Conservation (phyloP, 805 yeast species). For the Sugiyamaella smithiae region DNA sequence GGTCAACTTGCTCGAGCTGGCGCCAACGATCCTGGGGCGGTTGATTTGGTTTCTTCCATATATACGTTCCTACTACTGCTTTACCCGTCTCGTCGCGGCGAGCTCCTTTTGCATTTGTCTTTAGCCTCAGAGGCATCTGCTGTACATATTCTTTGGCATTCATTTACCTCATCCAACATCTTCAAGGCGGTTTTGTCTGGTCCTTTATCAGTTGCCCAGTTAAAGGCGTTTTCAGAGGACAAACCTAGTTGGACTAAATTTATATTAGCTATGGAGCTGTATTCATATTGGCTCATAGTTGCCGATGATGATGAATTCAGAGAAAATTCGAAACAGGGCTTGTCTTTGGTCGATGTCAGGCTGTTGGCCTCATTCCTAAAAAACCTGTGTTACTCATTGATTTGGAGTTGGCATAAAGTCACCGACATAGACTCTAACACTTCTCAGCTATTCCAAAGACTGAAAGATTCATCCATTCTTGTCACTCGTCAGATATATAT, state of each 20-base stretch:
- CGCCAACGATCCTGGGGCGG: not conserved
- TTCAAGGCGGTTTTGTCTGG: conserved; percentile 9
- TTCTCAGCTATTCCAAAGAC: conserved; percentile 11
- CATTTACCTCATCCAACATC: conserved; percentile 14
- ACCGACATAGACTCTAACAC: not conserved
- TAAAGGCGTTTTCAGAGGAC: not conserved
- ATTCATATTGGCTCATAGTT: conserved; percentile 64
- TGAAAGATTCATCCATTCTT: conserved; percentile 43
- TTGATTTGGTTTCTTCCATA: conserved; percentile 20
- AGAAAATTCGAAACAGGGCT: conserved; percentile 39
- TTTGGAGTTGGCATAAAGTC: conserved; percentile 38
- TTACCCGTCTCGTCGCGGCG: conserved; percentile 17
- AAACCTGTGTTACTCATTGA: conserved; percentile 47
- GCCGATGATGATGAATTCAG: conserved; percentile 64
- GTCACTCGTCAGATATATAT: conserved; percentile 62
- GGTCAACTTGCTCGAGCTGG: not conserved
- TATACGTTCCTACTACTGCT: conserved; percentile 20
- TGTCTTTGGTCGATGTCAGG: conserved; percentile 40
- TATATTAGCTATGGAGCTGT: conserved; percentile 54
- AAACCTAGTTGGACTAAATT: conserved; percentile 33
- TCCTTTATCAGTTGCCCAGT: not conserved
- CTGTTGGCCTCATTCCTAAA: conserved; percentile 49
- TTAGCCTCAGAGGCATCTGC: conserved; percentile 17
- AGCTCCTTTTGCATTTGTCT: conserved; percentile 20
- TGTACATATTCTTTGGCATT: conserved; percentile 21